Conservation (phyloP, 169 alveolate species). For the Eimeria necatrix region DNA sequence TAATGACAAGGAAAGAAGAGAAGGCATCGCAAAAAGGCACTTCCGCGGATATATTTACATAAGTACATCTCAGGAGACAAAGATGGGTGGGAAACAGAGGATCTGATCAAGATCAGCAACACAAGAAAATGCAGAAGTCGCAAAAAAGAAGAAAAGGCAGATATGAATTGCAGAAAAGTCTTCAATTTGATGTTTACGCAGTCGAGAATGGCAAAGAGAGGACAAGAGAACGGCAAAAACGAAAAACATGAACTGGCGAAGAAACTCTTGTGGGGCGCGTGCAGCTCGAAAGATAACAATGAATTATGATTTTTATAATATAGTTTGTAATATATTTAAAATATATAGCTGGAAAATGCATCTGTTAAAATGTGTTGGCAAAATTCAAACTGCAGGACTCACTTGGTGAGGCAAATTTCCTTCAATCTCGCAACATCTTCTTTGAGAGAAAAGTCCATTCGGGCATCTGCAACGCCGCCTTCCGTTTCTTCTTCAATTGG, state of each 20-base stretch:
- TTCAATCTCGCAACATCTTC: slow-evolving; percentile 66
- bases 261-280: background rate
- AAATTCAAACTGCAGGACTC: background rate
- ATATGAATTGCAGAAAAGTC: too few relatives aligned
- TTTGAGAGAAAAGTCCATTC: background rate
- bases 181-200: too few relatives aligned
- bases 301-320: too few relatives aligned
- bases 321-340: background rate
- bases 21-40: too few relatives aligned
- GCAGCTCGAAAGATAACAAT: background rate
- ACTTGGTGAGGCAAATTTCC: slow-evolving; percentile 44
- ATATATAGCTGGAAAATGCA: background rate
- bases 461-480: background rate
- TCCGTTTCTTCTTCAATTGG: slow-evolving; percentile 66
- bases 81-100: too few relatives aligned
- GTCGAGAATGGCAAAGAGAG: too few relatives aligned
- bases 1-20: too few relatives aligned
- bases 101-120: background rate
- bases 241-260: background rate
- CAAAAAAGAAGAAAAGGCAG: background rate
- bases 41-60: too few relatives aligned
- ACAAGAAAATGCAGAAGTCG: background rate
- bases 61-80: too few relatives aligned
- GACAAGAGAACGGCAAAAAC: background rate
- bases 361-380: background rate